Conservation (phyloP, 169 alveolate genomes). For the Plasmodium falciparum region DNA sequence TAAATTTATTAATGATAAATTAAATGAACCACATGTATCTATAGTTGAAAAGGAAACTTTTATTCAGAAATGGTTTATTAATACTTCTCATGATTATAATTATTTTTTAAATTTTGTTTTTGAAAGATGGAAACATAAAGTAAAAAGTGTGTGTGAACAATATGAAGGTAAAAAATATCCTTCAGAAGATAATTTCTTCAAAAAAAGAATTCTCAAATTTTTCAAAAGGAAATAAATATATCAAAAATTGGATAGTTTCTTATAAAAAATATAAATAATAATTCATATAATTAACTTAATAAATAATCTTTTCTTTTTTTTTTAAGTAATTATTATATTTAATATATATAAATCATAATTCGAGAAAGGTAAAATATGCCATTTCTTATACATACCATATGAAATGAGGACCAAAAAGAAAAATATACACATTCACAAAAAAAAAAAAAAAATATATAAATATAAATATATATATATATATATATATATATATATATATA, state of each 20-base stretch:
- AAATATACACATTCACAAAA: too few relatives aligned
- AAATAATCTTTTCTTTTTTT: neutral
- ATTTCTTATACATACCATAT: too few relatives aligned
- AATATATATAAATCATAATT: too few relatives aligned
- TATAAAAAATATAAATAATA: neutral
- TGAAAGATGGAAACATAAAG: neutral
- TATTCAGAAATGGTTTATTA: neutral
- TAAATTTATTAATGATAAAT: neutral
- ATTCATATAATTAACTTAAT: neutral
- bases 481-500: too few relatives aligned
- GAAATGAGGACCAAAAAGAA: too few relatives aligned
- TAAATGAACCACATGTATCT: constrained; percentile 2
- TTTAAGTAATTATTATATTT: too few relatives aligned
- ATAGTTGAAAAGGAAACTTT: constrained; percentile 7
- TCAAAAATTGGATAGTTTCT: neutral
- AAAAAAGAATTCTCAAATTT: neutral
- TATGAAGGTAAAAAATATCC: neutral
- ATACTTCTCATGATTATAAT: constrained; percentile 11
- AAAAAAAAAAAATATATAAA: too few relatives aligned
- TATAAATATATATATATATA: too few relatives aligned
- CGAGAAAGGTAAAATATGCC: too few relatives aligned
- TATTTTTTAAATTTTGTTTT: constrained; percentile 9
- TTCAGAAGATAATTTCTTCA: neutral
- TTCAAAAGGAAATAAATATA: neutral
- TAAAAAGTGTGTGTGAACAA: neutral